These are phyloP conservation scores for Camillea tinctor DNA, from an alignment of 2,329 filamentous ascomycete species.

Conservation along the genomic window DNA sequence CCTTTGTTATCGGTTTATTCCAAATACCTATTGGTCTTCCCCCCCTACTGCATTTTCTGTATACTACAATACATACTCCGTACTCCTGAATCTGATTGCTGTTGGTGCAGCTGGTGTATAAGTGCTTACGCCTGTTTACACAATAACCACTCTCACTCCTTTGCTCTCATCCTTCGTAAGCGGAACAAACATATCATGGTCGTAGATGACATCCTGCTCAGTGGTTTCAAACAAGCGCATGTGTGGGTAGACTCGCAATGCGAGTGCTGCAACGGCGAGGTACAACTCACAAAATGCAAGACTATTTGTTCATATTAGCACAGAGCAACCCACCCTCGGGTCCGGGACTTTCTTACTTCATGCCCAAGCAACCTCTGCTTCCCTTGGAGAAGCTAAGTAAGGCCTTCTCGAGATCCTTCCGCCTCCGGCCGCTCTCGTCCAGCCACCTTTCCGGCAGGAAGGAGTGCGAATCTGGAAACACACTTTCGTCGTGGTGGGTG, in stretches of 20 bases:
- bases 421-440: conserved; percentile 6
- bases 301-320: conserved; percentile 8
- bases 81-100: background rate
- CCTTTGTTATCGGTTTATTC: background rate
- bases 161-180: background rate
- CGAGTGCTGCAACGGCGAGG: conserved; percentile 23
- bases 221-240: conserved; percentile 29
- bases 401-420: conserved; percentile 13
- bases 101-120: background rate
- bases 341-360: conserved; percentile 26
- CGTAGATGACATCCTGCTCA: conserved; percentile 19
- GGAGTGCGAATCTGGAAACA: conserved; percentile 20
- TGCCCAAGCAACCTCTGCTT: conserved; percentile 23
- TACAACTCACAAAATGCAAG: conserved; percentile 33
- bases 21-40: background rate
- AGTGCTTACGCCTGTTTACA: background rate
- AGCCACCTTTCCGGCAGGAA: conserved; percentile 27
- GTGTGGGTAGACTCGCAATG: conserved; percentile 27
- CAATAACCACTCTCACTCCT: background rate
- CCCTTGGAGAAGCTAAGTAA: conserved; percentile 23
- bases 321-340: background rate
- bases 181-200: conserved; percentile 20
- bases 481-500: conserved; percentile 19
- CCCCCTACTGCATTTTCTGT: background rate
- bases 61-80: background rate